phyloP scores from a whole-genome alignment of 352 stramenopile species.

The Phytopythium oedochilum region DNA sequence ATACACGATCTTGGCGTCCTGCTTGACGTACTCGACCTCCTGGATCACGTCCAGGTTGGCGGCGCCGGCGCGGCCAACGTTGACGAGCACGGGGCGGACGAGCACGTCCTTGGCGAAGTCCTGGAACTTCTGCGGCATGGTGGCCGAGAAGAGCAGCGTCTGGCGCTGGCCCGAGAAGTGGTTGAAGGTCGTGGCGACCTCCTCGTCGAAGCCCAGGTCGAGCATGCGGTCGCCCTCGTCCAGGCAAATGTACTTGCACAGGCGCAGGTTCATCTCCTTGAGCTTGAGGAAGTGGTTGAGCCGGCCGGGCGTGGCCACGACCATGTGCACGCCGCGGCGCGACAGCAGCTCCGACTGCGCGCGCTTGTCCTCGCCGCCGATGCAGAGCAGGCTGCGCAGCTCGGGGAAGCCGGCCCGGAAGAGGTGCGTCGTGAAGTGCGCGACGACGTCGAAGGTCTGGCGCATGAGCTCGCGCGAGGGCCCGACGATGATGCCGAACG shows the following conservation, averaged over 20 bases:
- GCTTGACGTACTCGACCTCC: conserved; percentile 98
- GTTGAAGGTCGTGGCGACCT: conserved; percentile 97
- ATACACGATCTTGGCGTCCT: conserved; percentile 99
- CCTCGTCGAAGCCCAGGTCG: conserved; percentile 92
- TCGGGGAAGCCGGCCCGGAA: conserved; percentile 67
- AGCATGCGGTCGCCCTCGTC: conserved; percentile 99
- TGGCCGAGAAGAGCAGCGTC: conserved; percentile 98
- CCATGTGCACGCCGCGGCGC: conserved; percentile 92
- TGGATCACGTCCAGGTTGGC: conserved; percentile 99
- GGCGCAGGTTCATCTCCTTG: conserved; percentile 91
- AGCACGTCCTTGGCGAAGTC: conserved; percentile 97
- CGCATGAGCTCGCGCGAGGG: conserved; percentile 96
- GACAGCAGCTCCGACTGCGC: conserved; percentile 89
- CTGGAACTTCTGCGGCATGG: conserved; percentile 99
- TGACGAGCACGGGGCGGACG: conserved; percentile 97
- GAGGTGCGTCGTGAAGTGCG: conserved; percentile 89
- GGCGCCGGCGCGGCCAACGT: conserved; percentile 96
- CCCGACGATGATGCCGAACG: conserved; percentile 96
- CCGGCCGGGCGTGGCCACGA: conserved; percentile 96
- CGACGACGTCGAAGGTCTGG: conserved; percentile 97
- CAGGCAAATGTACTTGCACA: conserved; percentile 97
- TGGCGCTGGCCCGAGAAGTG: conserved; percentile 96
- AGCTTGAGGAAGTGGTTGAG: conserved; percentile 97
- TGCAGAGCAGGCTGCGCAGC: conserved; percentile 92
- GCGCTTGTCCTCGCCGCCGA: conserved; percentile 94